Percentiles rank a stretch among this genome's conserved stretches.
Evolutionary conservation across 1,139 yeast species (phyloP).

Genomic region (Kurtzmaniella natalensis): DNA sequence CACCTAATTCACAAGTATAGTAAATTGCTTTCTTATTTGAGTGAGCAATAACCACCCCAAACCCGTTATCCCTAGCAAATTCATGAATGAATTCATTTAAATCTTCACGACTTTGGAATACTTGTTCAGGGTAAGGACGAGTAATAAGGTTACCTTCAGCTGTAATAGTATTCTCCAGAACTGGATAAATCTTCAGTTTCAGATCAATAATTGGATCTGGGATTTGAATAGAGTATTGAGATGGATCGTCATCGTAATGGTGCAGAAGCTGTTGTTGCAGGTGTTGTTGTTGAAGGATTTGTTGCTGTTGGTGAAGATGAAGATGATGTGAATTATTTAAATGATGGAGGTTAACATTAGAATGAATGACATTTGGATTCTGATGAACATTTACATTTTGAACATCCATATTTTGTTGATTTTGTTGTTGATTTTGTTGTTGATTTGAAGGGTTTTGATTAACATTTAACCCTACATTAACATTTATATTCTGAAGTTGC

Average conservation of each 20-base stretch:
- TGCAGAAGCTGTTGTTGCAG: slow-evolving; percentile 19
- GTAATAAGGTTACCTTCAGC: slow-evolving; percentile 51
- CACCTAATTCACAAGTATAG: slow-evolving; percentile 60
- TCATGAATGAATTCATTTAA: slow-evolving; percentile 53
- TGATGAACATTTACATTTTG: slow-evolving; percentile 12
- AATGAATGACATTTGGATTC: too few relatives aligned
- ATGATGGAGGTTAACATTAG: slow-evolving; percentile 15
- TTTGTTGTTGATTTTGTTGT: slow-evolving; percentile 12
- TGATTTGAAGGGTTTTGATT: slow-evolving; percentile 11
- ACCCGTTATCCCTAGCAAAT: slow-evolving; percentile 55
- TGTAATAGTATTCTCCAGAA: slow-evolving; percentile 43
- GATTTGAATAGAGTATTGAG: slow-evolving; percentile 45
- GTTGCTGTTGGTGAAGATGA: slow-evolving; percentile 14
- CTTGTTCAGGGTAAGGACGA: slow-evolving; percentile 52
- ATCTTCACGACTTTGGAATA: slow-evolving; percentile 46
- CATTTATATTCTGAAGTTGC: slow-evolving; percentile 13
- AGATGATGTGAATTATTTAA: slow-evolving; percentile 14
- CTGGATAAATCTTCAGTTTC: slow-evolving; percentile 45
- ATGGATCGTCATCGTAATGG: slow-evolving; percentile 28
- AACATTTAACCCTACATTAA: slow-evolving; percentile 12
- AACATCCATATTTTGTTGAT: slow-evolving; percentile 12
- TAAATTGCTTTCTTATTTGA: slow-evolving; percentile 57
- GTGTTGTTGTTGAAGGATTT: slow-evolving; percentile 15
- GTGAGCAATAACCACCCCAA: slow-evolving; percentile 58
- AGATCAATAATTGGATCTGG: slow-evolving; percentile 46